Evolutionary conservation across 1,284 basidiomycete species (phyloP).

Genomic region (Pascua sp.): DNA sequence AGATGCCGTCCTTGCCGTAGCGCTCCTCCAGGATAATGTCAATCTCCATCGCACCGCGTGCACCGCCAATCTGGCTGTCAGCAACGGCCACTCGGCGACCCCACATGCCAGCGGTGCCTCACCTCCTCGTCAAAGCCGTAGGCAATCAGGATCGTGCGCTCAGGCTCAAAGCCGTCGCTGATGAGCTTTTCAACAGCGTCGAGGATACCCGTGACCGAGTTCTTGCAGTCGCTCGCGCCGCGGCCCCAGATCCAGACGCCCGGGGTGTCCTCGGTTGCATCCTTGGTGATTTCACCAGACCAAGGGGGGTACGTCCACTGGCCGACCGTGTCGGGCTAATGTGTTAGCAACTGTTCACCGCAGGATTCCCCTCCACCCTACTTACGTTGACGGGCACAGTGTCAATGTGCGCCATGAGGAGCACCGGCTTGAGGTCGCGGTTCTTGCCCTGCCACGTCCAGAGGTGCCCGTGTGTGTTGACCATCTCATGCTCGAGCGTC

Average conservation of each 20-base stretch:
- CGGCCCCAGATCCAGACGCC: slow-evolving; percentile 56
- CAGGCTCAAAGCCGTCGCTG: slow-evolving; percentile 50
- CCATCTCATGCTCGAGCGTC: slow-evolving; percentile 44
- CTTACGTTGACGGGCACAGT: slow-evolving; percentile 53
- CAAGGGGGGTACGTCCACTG: slow-evolving; percentile 56
- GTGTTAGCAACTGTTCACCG: too few relatives aligned
- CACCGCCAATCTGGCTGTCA: slow-evolving; percentile 38
- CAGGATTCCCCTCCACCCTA: too few relatives aligned
- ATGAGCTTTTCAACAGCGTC: slow-evolving; percentile 54
- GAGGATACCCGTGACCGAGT: slow-evolving; percentile 52
- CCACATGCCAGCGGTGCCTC: slow-evolving; percentile 3
- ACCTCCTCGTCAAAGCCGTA: slow-evolving; percentile 56
- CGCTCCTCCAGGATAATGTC: slow-evolving; percentile 39
- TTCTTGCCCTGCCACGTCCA: slow-evolving; percentile 52
- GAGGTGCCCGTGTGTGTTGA: slow-evolving; percentile 51
- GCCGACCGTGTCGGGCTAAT: slow-evolving; percentile 44
- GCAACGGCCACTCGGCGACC: neutral
- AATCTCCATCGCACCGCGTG: slow-evolving; percentile 44
- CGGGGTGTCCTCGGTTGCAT: slow-evolving; percentile 26
- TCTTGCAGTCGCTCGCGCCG: slow-evolving; percentile 53
- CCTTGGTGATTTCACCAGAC: slow-evolving; percentile 50
- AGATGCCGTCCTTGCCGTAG: slow-evolving; percentile 49
- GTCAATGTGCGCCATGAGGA: slow-evolving; percentile 53
- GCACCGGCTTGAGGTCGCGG: slow-evolving; percentile 46
- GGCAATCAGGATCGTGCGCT: slow-evolving; percentile 51